These are phyloP conservation scores for Setomelanomma holmii DNA, from an alignment of 2,329 filamentous ascomycete genomes.

Conservation along the genomic window DNA sequence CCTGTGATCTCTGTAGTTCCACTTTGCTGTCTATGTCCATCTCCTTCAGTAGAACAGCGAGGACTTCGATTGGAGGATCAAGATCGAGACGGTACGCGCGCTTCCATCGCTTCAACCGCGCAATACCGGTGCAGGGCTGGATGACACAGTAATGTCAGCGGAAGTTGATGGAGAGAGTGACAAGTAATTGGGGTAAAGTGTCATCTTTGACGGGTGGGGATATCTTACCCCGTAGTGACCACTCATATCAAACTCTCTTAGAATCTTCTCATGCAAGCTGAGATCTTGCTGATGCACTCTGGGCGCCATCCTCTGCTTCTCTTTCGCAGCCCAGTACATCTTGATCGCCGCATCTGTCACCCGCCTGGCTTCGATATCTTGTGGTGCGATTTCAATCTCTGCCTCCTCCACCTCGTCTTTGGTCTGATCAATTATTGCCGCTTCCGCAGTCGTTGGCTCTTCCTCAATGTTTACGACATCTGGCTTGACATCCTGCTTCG, in stretches of 20 bases:
- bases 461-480: constrained; percentile 29
- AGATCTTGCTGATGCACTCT: constrained; percentile 81
- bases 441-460: constrained; percentile 49
- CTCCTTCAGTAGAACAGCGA: constrained; percentile 81
- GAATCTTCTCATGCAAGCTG: constrained; percentile 78
- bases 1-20: constrained; percentile 71
- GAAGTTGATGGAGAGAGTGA: background rate
- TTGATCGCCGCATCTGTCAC: constrained; percentile 73
- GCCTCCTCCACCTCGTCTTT: constrained; percentile 41
- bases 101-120: constrained; percentile 84
- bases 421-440: constrained; percentile 49
- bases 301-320: constrained; percentile 70
- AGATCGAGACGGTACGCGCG: constrained; percentile 82
- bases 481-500: constrained; percentile 35
- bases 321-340: constrained; percentile 78
- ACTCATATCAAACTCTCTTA: constrained; percentile 91
- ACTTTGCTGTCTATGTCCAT: constrained; percentile 61
- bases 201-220: background rate
- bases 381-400: constrained; percentile 33
- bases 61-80: constrained; percentile 87
- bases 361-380: constrained; percentile 66
- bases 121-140: constrained; percentile 87
- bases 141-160: constrained; percentile 20
- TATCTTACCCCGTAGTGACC: constrained; percentile 84
- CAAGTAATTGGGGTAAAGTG: background rate